Base-by-base conservation (phyloP, 1,284 basidiomycete species). In the Neolentinus lepideus region DNA sequence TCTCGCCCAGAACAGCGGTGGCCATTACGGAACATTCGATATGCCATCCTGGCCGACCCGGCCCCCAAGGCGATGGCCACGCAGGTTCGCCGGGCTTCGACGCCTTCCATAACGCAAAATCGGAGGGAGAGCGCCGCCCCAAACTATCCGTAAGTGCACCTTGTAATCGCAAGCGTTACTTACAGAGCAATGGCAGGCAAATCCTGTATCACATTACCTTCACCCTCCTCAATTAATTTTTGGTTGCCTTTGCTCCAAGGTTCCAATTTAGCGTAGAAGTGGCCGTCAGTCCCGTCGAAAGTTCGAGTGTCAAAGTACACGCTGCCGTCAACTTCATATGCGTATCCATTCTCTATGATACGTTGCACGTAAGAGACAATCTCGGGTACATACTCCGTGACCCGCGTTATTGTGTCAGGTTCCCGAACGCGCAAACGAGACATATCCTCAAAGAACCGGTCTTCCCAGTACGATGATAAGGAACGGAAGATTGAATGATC, bases 1-100 rank as follows among this genome's bases (percentile, higher is more conserved):
- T 88, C 56, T 90, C 81, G 8, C 97, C 97, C 50, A 99, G 79
- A 52, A 99, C 80, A 36, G 89, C 94, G 57, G 86, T 92, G 14
- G 95, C 96, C 97, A 99, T 99, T 48, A 98, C 97, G 10, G 93
- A 96, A 75, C 97, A 99, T 70, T 99, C 97, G 57, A 99, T 99
- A 69, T 99, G 97, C 97, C 97, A 99, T 10, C 97, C 97, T 1
- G 97, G 97, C 55, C 97, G 82, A n/a, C 97, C 97, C 36, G 79
- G 77, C 26, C 97, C 97, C 97, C 97, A 99, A 4, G 93, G 89
- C 9, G 94, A 98, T 0, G 88, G 84, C 97, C 97, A 99, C 2
- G 88, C 88, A 1, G 97, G 97, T 71, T 99, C 97, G n/a, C 97
- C 97, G 1, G 94, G 85, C 73, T 97, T 98, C 29, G 93, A 94